phyloP scores from a whole-genome alignment of 345 rosid species.

The Eucalyptus leucophloia region DNA sequence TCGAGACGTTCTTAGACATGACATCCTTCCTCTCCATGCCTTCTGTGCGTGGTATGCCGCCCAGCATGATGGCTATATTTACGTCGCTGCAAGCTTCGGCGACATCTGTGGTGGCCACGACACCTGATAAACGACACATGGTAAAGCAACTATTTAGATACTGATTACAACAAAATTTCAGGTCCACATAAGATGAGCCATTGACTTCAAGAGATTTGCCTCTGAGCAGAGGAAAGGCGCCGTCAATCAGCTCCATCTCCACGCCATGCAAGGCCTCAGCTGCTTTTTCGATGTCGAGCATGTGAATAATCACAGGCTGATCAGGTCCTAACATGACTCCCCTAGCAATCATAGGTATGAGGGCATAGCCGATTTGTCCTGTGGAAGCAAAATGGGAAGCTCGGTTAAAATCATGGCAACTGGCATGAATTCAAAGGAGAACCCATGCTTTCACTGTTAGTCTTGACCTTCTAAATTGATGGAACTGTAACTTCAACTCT shows the following conservation, averaged over 20 bases:
- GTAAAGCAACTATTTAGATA: neutral
- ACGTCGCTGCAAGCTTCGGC: slow-evolving; percentile 60
- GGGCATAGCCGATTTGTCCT: slow-evolving; percentile 92
- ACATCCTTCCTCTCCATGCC: slow-evolving; percentile 77
- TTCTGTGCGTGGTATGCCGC: slow-evolving; percentile 50
- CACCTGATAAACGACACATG: slow-evolving; percentile 9
- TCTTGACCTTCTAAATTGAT: neutral
- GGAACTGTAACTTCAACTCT: neutral
- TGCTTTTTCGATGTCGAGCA: slow-evolving; percentile 67
- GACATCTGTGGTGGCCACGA: slow-evolving; percentile 65
- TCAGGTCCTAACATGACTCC: slow-evolving; percentile 73
- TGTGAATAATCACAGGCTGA: slow-evolving; percentile 72
- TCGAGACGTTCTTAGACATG: slow-evolving; percentile 50
- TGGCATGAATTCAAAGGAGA: neutral
- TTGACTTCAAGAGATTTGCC: neutral
- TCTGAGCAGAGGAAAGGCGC: slow-evolving; percentile 76
- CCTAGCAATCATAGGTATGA: slow-evolving; percentile 84
- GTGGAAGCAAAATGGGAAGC: neutral
- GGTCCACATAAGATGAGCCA: neutral
- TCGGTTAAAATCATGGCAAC: neutral
- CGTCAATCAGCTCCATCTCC: slow-evolving; percentile 72
- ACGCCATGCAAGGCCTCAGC: slow-evolving; percentile 57
- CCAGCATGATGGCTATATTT: slow-evolving; percentile 55
- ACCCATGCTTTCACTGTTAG: neutral
- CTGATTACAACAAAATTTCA: neutral